phyloP scores from a whole-genome alignment of 345 rosid genomes.

The Ailanthus altissimus region DNA sequence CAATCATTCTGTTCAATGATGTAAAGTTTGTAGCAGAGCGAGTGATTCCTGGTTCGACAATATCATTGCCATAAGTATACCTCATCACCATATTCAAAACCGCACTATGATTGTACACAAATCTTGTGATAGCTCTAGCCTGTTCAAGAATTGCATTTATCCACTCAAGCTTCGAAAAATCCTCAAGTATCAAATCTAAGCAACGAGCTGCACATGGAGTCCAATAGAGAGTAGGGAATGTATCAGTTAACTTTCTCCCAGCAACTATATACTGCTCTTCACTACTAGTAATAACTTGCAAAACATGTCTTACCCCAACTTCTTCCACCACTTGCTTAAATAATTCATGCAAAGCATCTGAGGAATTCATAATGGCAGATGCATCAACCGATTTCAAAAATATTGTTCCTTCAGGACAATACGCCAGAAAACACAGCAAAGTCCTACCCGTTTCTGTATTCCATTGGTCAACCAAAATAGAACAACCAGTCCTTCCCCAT shows the following conservation, averaged over 20 bases:
- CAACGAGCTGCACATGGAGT: conserved; percentile 80
- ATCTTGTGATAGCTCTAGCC: conserved; percentile 78
- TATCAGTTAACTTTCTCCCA: conserved; percentile 63
- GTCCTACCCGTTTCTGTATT: conserved; percentile 45
- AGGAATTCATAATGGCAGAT: conserved; percentile 46
- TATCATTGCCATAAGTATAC: conserved; percentile 70
- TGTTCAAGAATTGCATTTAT: conserved; percentile 62
- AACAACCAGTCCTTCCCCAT: conserved; percentile 81
- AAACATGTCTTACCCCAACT: conserved; percentile 64
- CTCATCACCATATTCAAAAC: conserved; percentile 77
- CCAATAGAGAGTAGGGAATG: conserved; percentile 80
- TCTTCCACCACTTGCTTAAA: conserved; percentile 77
- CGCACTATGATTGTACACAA: conserved; percentile 66
- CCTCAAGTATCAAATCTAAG: conserved; percentile 77
- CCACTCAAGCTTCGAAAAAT: conserved; percentile 67
- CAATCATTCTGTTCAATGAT: conserved; percentile 56
- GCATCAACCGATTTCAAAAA: conserved; percentile 73
- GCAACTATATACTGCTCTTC: conserved; percentile 59
- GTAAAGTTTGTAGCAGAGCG: conserved; percentile 70
- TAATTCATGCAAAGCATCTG: conserved; percentile 55
- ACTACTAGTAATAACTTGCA: conserved; percentile 81
- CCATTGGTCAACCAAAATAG: conserved; percentile 71
- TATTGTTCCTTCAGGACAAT: conserved; percentile 67
- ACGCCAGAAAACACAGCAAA: conserved; percentile 56
- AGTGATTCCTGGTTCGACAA: conserved; percentile 61